Percentiles rank a stretch among this genome's conserved stretches.
Evolutionary conservation across 2,329 filamentous ascomycete genomes (phyloP).

Genomic region (Penicillium thymicola): DNA sequence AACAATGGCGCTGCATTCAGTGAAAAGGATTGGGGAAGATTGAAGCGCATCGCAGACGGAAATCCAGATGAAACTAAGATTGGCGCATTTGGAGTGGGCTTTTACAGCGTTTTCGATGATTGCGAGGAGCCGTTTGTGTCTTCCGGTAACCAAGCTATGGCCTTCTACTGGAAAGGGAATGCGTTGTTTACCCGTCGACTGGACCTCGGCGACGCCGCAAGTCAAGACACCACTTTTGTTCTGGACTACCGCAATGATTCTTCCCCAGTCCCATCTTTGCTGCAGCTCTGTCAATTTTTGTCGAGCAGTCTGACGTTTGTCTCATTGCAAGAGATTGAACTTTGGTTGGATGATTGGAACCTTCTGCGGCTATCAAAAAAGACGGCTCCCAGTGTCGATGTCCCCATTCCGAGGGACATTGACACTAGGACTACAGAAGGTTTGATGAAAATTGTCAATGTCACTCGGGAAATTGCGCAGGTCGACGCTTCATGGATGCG

Average conservation of each 20-base stretch:
- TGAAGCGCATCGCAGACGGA: slow-evolving; percentile 97
- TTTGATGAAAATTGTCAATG: slow-evolving; percentile 78
- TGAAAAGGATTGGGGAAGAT: slow-evolving; percentile 83
- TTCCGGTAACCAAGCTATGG: slow-evolving; percentile 89
- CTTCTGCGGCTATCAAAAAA: slow-evolving; percentile 79
- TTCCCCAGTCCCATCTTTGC: slow-evolving; percentile 78
- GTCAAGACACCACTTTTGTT: slow-evolving; percentile 80
- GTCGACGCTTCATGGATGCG: slow-evolving; percentile 90
- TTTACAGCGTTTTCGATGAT: slow-evolving; percentile 97
- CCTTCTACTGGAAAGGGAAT: slow-evolving; percentile 99
- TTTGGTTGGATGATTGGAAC: slow-evolving; percentile 85
- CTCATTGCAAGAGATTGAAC: slow-evolving; percentile 77
- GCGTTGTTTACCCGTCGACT: slow-evolving; percentile 88
- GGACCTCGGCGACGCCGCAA: slow-evolving; percentile 64
- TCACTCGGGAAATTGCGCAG: slow-evolving; percentile 82
- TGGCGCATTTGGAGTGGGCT: slow-evolving; percentile 95
- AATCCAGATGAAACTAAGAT: slow-evolving; percentile 99
- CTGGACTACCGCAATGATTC: slow-evolving; percentile 89
- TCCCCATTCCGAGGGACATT: slow-evolving; percentile 73
- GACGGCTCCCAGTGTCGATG: slow-evolving; percentile 69
- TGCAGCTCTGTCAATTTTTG: slow-evolving; percentile 86
- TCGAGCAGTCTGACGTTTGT: slow-evolving; percentile 96
- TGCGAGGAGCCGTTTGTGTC: slow-evolving; percentile 97
- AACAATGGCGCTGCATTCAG: slow-evolving; percentile 90
- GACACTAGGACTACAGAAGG: slow-evolving; percentile 81